These are phyloP conservation scores for Candida yuanshanica DNA, from an alignment of 805 yeast genomes.

Conservation along the genomic window DNA sequence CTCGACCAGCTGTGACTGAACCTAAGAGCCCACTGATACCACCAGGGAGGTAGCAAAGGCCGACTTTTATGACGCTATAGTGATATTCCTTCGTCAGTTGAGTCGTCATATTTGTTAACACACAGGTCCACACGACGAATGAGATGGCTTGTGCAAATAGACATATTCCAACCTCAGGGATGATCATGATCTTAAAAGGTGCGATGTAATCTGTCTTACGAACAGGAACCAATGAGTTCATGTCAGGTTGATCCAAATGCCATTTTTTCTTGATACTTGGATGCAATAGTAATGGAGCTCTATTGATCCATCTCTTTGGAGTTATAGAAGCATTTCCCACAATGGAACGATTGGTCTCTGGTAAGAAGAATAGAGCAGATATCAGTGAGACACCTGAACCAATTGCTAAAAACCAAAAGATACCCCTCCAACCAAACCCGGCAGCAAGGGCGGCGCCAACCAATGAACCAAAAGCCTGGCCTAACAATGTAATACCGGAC, in stretches of 20 bases:
- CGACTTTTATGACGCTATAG: constrained; percentile 51
- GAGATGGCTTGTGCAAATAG: constrained; percentile 56
- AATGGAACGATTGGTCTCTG: constrained; percentile 69
- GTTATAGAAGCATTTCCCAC: constrained; percentile 70
- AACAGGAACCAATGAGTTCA: constrained; percentile 23
- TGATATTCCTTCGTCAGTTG: constrained; percentile 44
- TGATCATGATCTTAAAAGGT: constrained; percentile 38
- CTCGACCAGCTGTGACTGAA: constrained; percentile 50
- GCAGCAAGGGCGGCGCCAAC: constrained; percentile 43
- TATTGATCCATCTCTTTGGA: constrained; percentile 40
- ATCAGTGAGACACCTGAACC: constrained; percentile 40
- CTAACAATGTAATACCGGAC: constrained; percentile 60
- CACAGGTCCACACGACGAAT: constrained; percentile 66
- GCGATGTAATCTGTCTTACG: constrained; percentile 25
- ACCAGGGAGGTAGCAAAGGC: constrained; percentile 67
- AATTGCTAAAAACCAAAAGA: constrained; percentile 69
- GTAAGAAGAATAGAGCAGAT: constrained; percentile 37
- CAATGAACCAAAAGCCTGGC: constrained; percentile 78
- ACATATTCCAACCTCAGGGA: constrained; percentile 40
- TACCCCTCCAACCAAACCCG: constrained; percentile 63
- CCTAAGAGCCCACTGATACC: constrained; percentile 65
- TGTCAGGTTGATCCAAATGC: constrained; percentile 28
- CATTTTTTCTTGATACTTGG: constrained; percentile 13
- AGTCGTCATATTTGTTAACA: constrained; percentile 60
- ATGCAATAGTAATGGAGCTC: constrained; percentile 37